Evolutionary conservation across 306 rosid species (phyloP).

Genomic region (Acacia acuminata): DNA sequence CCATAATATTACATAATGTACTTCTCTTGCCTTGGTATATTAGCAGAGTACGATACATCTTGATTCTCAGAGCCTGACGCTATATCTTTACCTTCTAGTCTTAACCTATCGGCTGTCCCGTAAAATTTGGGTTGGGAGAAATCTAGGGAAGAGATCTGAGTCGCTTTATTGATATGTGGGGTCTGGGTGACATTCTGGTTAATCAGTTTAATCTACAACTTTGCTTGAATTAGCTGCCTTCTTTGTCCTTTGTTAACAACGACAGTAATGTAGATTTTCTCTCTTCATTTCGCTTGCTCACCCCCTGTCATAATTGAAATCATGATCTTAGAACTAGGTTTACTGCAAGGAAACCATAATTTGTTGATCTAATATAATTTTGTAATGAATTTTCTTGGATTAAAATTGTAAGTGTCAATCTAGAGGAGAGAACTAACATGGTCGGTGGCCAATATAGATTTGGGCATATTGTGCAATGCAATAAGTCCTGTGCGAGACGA

Average conservation of each 20-base stretch:
- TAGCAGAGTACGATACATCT: constrained; percentile 16
- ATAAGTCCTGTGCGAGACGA: constrained; percentile 37
- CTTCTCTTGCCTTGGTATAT: constrained; percentile 6
- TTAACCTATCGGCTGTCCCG: constrained; percentile 16
- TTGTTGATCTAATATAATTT: constrained; percentile 2
- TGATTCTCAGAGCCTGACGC: constrained; percentile 11
- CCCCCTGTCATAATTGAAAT: constrained; percentile 33
- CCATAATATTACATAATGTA: constrained; percentile 23
- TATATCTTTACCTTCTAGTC: constrained; percentile 18
- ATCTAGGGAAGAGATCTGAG: constrained; percentile 12
- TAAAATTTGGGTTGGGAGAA: constrained; percentile 23
- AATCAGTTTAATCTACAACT: constrained; percentile 17
- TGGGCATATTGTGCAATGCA: constrained; percentile 26
- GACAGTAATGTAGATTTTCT: constrained; percentile 32
- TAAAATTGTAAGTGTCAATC: not conserved
- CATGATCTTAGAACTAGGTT: constrained; percentile 2
- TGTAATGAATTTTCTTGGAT: not conserved
- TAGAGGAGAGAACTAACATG: constrained; percentile 47
- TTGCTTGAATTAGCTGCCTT: constrained; percentile 30
- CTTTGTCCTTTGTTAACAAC: constrained; percentile 32
- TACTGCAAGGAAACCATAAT: not conserved
- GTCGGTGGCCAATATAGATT: not conserved
- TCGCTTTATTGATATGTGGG: constrained; percentile 19
- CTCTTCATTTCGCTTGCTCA: constrained; percentile 31
- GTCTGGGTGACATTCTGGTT: constrained; percentile 12